phyloP scores from a whole-genome alignment of 164 flowering plant species.

The Sedum album region DNA sequence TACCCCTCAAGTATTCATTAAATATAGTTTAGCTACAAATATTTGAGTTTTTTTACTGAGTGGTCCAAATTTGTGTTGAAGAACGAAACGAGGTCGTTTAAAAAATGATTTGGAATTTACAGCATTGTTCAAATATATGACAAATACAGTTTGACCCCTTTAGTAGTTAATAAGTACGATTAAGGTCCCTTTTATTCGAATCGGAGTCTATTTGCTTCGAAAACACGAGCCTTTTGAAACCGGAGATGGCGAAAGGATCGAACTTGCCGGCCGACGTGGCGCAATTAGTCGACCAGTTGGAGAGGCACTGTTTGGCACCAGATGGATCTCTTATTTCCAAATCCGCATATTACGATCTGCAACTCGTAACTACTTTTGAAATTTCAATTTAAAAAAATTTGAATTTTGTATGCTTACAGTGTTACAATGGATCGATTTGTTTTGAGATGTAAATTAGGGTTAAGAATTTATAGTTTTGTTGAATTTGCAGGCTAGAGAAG shows the following conservation, averaged over 20 bases:
- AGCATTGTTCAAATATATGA: too few relatives aligned
- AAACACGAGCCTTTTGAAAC: neutral
- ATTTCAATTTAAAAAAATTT: neutral
- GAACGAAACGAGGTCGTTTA: too few relatives aligned
- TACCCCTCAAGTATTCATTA: too few relatives aligned
- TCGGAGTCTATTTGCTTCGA: neutral
- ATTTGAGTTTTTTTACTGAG: too few relatives aligned
- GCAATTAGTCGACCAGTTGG: constrained; percentile 74
- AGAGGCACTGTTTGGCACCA: constrained; percentile 91
- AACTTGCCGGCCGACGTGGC: constrained; percentile 53
- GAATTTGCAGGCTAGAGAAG: constrained; percentile 79
- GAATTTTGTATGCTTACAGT: neutral
- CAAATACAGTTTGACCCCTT: neutral
- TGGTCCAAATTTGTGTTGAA: too few relatives aligned
- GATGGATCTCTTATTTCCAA: constrained; percentile 87
- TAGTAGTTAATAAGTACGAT: neutral
- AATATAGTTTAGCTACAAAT: too few relatives aligned
- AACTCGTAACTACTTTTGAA: constrained; percentile 38
- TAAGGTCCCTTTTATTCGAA: neutral
- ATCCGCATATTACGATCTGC: constrained; percentile 75
- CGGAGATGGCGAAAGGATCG: constrained; percentile 45
- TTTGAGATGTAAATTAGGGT: neutral
- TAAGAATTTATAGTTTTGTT: neutral
- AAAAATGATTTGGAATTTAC: too few relatives aligned
- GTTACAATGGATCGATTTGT: neutral